Base-by-base conservation (phyloP, 331 rosid species). In the Spiraea crenata region DNA sequence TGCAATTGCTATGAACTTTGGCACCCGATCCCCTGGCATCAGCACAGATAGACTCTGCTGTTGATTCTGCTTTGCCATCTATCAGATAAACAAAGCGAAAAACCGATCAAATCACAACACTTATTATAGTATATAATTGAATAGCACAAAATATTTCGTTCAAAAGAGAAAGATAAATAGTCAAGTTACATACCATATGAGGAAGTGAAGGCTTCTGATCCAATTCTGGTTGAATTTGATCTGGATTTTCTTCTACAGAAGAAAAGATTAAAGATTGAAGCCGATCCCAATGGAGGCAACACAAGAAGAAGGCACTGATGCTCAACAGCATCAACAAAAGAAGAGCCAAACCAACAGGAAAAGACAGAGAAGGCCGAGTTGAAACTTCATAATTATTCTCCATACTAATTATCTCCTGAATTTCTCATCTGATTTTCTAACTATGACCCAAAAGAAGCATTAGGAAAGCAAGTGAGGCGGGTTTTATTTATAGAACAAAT, bases 21-120 rank as follows among this genome's bases (percentile, higher is more conserved):
- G 96, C 15, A 90, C 77, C 20, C 71, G 76, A 41, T 90, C 96
- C 41, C 96, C 96, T 7, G 96, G 96, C 96, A 90, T 90, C 86
- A 86, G 20, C 72, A 90, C 96, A 0, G 95, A 73, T 59, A 88
- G 58, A 75, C 90, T 86, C 71, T 34, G 58, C 13, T 4, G 45
- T 17, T 66, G 45, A 17, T 59, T 63, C 57, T 63, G 73, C 65
- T 86, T 72, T 68, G 41, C 68, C 82, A 67, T 77, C 96, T 87
- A 70, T n/a, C 25, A 25, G 7, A 47, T 38, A 38, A 20, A 41
- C 0, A 12, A 75, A 40, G 25, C 44, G 5, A 39, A 17, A 39
- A 34, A 58, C 3, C 49, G 38, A 41, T 0, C 9, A 48, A 11
- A 49, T 0, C 35, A 61, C 35, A 61, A n/a, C 9, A 12, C 13